Evolutionary conservation across 2,329 filamentous ascomycete species (phyloP), one percentile per base, ranked within the genome.

Genomic region (Diplodia seriata): DNA sequence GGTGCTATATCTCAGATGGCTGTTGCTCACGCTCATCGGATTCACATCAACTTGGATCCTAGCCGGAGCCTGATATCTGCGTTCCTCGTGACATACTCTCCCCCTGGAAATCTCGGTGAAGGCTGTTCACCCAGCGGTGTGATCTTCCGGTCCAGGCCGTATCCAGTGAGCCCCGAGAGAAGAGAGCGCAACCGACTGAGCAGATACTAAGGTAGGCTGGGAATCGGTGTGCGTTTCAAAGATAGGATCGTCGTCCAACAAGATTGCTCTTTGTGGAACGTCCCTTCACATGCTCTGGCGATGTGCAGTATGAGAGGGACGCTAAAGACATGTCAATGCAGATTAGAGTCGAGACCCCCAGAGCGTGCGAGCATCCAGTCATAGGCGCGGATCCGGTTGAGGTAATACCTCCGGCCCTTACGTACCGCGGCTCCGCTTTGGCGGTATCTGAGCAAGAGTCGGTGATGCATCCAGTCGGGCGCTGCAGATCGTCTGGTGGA

Each of bases 401-500:
- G 29, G 15, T 18, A 15, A 26, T 59, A 29, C 12, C 14, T 23
- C 38, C 12, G 36, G 20, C 2, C 38, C 57, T 50, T 43, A 33
- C 57, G 26, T 20, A 20, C 20, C 40, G 23, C 11, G 40, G 15
- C 43, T 36, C 23, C 40, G 23, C 26, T 36, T 33, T 63, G 47
- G 59, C 47, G 59, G 59, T 63, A 63, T 23, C 43, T 38, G 11
- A 31, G 47, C 43, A 63, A 63, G 59, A 23, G 31, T 38, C 29
- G 26, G 29, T 63, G 59, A 51, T 18, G 36, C 43, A 63, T 33
- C 29, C 29, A 47, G 12, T 11, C 43, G 9, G 43, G 20, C 47
- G 26, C 23, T 7, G 47, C n/a, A 38, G 59, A 63, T 63, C 59
- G 15, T 26, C 29, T 51, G 18, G 20, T 51, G 47, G 59, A 63